Evolutionary conservation across 164 flowering plant genomes (phyloP).

Genomic region (Vitis cinerea): DNA sequence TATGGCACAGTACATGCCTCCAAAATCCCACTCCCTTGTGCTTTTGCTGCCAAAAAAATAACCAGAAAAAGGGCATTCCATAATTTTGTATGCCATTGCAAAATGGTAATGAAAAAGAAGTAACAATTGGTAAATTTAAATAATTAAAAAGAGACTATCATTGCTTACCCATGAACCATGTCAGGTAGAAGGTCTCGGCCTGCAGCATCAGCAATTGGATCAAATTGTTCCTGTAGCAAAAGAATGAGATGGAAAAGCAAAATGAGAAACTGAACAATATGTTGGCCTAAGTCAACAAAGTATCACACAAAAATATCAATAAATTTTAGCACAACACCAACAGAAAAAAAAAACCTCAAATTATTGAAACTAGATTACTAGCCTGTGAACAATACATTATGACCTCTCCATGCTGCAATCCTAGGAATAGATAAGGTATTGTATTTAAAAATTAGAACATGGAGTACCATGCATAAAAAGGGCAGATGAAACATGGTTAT

Average conservation of each 20-base stretch:
- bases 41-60: slow-evolving; percentile 40
- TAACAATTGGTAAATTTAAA: not conserved
- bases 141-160: not conserved
- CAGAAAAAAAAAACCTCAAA: no score
- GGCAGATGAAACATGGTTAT: no score
- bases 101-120: not conserved
- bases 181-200: slow-evolving; percentile 73
- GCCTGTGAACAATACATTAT: no score
- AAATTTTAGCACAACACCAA: no score
- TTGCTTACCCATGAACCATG: slow-evolving; percentile 84
- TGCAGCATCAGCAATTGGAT: slow-evolving; percentile 62
- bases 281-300: no score
- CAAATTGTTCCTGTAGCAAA: slow-evolving; percentile 49
- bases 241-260: not conserved
- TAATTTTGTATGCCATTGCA: no score
- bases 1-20: slow-evolving; percentile 82
- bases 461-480: no score
- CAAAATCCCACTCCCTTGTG: slow-evolving; percentile 58
- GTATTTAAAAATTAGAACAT: not conserved
- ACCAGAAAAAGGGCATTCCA: no score
- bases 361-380: no score
- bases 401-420: not conserved
- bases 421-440: not conserved
- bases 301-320: no score
- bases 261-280: no score